Evolutionary conservation across 768 basidiomycete genomes (phyloP).

Genomic region (Russula lepida): DNA sequence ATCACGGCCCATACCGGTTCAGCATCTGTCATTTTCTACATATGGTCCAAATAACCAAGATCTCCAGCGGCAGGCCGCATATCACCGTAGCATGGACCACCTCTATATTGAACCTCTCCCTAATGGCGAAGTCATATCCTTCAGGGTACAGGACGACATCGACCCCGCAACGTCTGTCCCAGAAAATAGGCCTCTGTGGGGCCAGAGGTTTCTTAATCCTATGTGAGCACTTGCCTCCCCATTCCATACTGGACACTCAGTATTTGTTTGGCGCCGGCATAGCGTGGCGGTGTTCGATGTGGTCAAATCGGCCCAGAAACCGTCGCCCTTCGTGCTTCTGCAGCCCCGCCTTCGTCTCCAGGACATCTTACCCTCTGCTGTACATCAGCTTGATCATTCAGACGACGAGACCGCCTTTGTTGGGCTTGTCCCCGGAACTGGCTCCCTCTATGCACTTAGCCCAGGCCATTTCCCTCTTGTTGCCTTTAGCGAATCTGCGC

Average conservation of each 20-base stretch:
- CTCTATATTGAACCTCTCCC: constrained; percentile 75
- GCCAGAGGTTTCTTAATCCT: constrained; percentile 48
- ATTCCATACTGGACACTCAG: neutral
- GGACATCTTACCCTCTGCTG: constrained; percentile 50
- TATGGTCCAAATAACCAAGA: constrained; percentile 93
- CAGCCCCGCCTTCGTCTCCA: constrained; percentile 76
- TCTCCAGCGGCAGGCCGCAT: constrained; percentile 58
- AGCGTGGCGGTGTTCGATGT: constrained; percentile 85
- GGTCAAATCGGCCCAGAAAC: constrained; percentile 37
- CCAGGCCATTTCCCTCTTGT: constrained; percentile 76
- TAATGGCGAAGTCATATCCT: constrained; percentile 70
- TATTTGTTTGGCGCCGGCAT: neutral
- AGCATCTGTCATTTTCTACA: constrained; percentile 82
- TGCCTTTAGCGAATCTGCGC: constrained; percentile 47
- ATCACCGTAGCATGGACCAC: constrained; percentile 70
- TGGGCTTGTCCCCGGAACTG: constrained; percentile 62
- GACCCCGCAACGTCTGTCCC: constrained; percentile 26
- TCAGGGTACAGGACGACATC: constrained; percentile 39
- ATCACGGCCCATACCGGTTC: constrained; percentile 40
- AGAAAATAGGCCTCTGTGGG: constrained; percentile 48
- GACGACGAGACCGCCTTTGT: constrained; percentile 68
- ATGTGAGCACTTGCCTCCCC: constrained; percentile 41
- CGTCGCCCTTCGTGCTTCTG: constrained; percentile 71
- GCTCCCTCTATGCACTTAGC: constrained; percentile 80
- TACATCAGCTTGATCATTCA: constrained; percentile 36